Evolutionary conservation across 805 yeast species (phyloP).

Genomic region (Starmerella sp.): DNA sequence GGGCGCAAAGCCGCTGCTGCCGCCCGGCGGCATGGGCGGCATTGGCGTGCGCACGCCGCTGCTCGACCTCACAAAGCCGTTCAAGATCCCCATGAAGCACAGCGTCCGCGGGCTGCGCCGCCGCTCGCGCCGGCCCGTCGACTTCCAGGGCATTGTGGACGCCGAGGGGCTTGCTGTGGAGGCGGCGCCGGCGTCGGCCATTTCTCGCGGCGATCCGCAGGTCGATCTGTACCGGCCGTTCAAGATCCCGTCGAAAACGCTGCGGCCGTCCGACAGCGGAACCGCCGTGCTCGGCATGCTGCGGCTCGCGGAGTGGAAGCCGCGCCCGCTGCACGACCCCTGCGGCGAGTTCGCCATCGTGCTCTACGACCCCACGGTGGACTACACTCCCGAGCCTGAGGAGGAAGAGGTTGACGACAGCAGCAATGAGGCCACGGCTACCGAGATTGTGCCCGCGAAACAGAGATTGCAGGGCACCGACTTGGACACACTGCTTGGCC

Average conservation of each 20-base stretch:
- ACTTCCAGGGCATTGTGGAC: slow-evolving; percentile 5
- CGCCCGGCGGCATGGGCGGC: background rate
- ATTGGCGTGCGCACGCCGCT: slow-evolving; percentile 5
- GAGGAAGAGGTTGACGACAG: slow-evolving; percentile 12
- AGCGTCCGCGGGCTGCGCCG: slow-evolving; percentile 8
- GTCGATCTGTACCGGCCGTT: slow-evolving; percentile 13
- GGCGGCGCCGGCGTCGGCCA: background rate
- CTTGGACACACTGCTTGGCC: slow-evolving; percentile 70
- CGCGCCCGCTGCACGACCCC: slow-evolving; percentile 92
- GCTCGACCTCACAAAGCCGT: slow-evolving; percentile 13
- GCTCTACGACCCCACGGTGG: slow-evolving; percentile 88
- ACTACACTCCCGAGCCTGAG: slow-evolving; percentile 31
- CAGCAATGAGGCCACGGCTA: background rate
- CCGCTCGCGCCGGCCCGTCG: slow-evolving; percentile 8
- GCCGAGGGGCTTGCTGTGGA: slow-evolving; percentile 6
- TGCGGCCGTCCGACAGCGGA: slow-evolving; percentile 14
- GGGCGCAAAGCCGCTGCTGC: background rate
- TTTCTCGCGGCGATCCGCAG: background rate
- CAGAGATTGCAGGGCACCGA: slow-evolving; percentile 31
- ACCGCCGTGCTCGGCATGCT: slow-evolving; percentile 83
- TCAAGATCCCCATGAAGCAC: slow-evolving; percentile 16
- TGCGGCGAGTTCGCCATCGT: slow-evolving; percentile 87
- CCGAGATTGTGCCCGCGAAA: slow-evolving; percentile 19
- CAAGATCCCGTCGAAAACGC: slow-evolving; percentile 13
- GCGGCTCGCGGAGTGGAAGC: slow-evolving; percentile 54